These are phyloP conservation scores for Fusarium bulbicola DNA, from an alignment of 2,329 filamentous ascomycete genomes.

Conservation along the genomic window DNA sequence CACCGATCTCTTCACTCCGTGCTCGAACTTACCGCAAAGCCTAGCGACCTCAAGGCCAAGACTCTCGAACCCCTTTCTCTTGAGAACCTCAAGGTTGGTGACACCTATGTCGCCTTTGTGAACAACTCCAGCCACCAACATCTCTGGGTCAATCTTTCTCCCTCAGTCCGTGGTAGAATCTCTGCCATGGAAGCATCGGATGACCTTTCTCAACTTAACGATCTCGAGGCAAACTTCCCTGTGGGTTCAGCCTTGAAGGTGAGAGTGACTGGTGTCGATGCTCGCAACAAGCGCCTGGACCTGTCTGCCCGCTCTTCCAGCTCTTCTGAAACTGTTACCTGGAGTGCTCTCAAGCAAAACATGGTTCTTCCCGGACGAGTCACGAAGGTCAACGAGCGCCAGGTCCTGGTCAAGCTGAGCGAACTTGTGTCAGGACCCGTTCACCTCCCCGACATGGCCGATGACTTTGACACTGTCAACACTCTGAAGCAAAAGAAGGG, in stretches of 20 bases:
- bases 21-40: conserved; percentile 87
- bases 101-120: conserved; percentile 81
- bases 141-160: conserved; percentile 91
- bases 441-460: conserved; percentile 82
- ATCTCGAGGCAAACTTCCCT: conserved; percentile 83
- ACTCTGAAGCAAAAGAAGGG: conserved; percentile 81
- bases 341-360: conserved; percentile 78
- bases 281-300: conserved; percentile 78
- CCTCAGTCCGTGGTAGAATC: conserved; percentile 86
- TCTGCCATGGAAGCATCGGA: conserved; percentile 86
- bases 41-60: conserved; percentile 65
- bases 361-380: conserved; percentile 85
- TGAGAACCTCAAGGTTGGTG: conserved; percentile 76
- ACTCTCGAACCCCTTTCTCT: conserved; percentile 67
- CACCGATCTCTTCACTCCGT: conserved; percentile 85
- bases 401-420: conserved; percentile 86
- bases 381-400: conserved; percentile 84
- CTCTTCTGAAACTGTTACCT: conserved; percentile 61
- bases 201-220: conserved; percentile 80
- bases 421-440: conserved; percentile 82
- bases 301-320: conserved; percentile 78
- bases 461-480: conserved; percentile 85
- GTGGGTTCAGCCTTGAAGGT: conserved; percentile 88
- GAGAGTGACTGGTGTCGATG: conserved; percentile 78
- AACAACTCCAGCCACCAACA: conserved; percentile 86